These are phyloP conservation scores for Candida pseudocylindracea DNA, from an alignment of 1,139 yeast species.

Conservation along the genomic window DNA sequence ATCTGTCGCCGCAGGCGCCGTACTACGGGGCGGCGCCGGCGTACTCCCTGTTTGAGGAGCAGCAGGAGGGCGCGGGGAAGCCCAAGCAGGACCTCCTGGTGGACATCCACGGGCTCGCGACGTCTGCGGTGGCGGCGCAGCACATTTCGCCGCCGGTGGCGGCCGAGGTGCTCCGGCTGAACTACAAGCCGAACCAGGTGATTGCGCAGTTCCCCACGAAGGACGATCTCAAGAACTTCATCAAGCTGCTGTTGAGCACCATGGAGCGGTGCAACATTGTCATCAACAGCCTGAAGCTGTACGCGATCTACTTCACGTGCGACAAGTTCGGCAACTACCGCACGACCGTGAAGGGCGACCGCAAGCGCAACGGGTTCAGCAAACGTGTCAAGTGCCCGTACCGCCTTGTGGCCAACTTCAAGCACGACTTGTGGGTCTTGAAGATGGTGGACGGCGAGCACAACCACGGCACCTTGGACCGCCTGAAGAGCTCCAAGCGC, in stretches of 20 bases:
- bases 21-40: too few species aligned
- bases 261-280: constrained; percentile 26
- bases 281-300: constrained; percentile 24
- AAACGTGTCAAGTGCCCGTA: constrained; percentile 26
- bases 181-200: too few species aligned
- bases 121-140: background rate
- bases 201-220: constrained; percentile 11
- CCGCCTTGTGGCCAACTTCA: constrained; percentile 22
- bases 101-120: too few species aligned
- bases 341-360: constrained; percentile 24
- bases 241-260: constrained; percentile 17
- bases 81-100: too few species aligned
- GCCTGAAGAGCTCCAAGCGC: too few species aligned
- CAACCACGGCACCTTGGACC: too few species aligned
- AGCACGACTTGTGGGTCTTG: too few species aligned
- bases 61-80: too few species aligned
- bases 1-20: too few species aligned
- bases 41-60: too few species aligned
- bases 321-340: constrained; percentile 24
- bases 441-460: too few species aligned
- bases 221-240: constrained; percentile 19
- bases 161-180: background rate
- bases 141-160: background rate
- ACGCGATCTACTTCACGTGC: constrained; percentile 28
- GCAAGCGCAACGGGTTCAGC: constrained; percentile 28